These are phyloP conservation scores for Astraeus odoratus DNA, from an alignment of 768 basidiomycete genomes.

Conservation along the genomic window DNA sequence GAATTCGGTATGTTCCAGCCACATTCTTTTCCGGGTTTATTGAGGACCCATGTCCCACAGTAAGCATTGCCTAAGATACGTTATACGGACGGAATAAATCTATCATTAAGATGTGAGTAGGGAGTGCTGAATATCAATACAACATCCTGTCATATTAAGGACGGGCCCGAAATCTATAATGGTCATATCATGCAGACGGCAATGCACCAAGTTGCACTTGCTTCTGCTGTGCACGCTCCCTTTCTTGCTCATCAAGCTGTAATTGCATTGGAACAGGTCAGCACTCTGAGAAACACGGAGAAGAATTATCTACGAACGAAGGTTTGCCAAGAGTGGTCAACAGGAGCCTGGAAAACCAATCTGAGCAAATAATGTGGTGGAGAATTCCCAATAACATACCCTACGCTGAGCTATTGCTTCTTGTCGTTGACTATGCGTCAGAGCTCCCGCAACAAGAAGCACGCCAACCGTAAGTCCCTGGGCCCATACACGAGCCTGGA, in stretches of 20 bases:
- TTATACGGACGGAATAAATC: background rate
- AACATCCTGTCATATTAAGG: background rate
- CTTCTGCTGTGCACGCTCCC: conserved; percentile 13
- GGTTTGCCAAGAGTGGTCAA: conserved; percentile 24
- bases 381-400: conserved; percentile 7
- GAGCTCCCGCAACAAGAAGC: conserved; percentile 60
- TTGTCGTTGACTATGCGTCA: conserved; percentile 46
- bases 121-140: background rate
- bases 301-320: conserved; percentile 15
- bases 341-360: conserved; percentile 5
- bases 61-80: too few relatives aligned
- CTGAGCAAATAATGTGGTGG: background rate
- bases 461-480: conserved; percentile 76
- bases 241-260: conserved; percentile 24
- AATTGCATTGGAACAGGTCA: background rate
- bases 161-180: background rate
- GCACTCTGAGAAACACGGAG: background rate
- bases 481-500: conserved; percentile 88
- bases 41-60: too few relatives aligned
- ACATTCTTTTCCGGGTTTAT: background rate
- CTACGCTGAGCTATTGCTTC: conserved; percentile 28
- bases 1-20: too few relatives aligned
- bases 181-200: background rate
- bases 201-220: conserved; percentile 5
- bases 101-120: background rate